Evolutionary conservation across 2,329 filamentous ascomycete species (phyloP), one percentile per base, ranked within the genome.

Genomic region (Fusarium globosum): DNA sequence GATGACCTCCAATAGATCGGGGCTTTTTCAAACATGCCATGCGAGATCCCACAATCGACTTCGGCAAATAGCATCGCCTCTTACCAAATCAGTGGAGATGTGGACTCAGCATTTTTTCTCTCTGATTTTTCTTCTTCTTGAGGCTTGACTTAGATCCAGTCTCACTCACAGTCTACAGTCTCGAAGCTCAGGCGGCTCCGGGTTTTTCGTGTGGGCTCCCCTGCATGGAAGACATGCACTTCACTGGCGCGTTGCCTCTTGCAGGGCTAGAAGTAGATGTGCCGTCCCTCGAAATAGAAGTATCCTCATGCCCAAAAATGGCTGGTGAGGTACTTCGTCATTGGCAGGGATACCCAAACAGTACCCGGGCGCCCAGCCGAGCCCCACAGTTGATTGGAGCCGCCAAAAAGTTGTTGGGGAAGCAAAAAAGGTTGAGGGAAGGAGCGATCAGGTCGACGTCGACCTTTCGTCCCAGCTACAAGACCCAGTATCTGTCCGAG

Each of bases 391-490:
- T 63, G 71, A 78, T 77, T 78, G 76, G 75, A 63, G 71, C 64
- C 72, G 61, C 63, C 56, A 66, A 72, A 74, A 79, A 79, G 68
- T 80, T 80, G 78, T 80, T 80, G 78, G 78, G 78, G 78, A 78
- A 76, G 55, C 53, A 69, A 71, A 75, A 71, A 64, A 72, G 77
- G 75, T 78, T 77, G 75, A 76, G 67, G 41, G 60, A 53, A 55
- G 72, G 23, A 55, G 51, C 36, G 35, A 55, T 41, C 51, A 65
- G 66, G 70, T 69, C 71, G 67, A 73, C 69, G 63, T 75, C 72
- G 71, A 67, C 65, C 55, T 36, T 42, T 55, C 51, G 51, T 30
- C 51, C 35, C 51, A 41, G 51, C 65, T 68, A 61, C 67, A 63
- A 66, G 64, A 64, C 52, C 49, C 53, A 58, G 43, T 45, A 36